A percentile compares a stretch with the other conserved stretches of the same genome.
These are phyloP conservation scores for Hirsutella minnesotensis DNA, from an alignment of 2,329 filamentous ascomycete genomes.

Conservation along the genomic window DNA sequence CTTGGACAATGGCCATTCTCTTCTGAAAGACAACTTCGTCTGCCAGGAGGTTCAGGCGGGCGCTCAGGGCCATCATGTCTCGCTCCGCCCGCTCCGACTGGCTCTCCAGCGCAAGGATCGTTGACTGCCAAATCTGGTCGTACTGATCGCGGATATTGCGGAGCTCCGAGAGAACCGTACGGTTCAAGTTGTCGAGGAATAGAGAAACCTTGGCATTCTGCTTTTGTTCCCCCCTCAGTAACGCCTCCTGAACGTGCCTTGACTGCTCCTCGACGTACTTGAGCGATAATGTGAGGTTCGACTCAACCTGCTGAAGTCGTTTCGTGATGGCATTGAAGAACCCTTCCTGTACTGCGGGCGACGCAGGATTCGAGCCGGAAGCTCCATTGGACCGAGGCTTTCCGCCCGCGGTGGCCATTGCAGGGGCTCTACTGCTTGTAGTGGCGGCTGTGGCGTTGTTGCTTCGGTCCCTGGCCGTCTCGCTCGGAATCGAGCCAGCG, in stretches of 20 bases:
- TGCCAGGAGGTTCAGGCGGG: slow-evolving; percentile 76
- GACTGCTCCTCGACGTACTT: slow-evolving; percentile 98
- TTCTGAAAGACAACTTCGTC: slow-evolving; percentile 84
- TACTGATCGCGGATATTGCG: slow-evolving; percentile 72
- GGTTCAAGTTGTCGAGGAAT: slow-evolving; percentile 78
- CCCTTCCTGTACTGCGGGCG: slow-evolving; percentile 85
- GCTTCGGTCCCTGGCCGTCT: slow-evolving; percentile 2
- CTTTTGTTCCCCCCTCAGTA: slow-evolving; percentile 74
- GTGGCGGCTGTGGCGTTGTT: slow-evolving; percentile 1
- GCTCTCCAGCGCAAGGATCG: slow-evolving; percentile 79
- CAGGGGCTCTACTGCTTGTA: neutral
- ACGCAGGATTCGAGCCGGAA: slow-evolving; percentile 18
- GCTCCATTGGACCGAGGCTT: slow-evolving; percentile 19
- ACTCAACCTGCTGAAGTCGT: slow-evolving; percentile 78
- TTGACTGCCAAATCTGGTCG: slow-evolving; percentile 93
- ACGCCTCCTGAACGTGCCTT: slow-evolving; percentile 74
- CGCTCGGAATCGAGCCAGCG: neutral
- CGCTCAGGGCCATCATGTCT: slow-evolving; percentile 72
- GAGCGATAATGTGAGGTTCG: slow-evolving; percentile 82
- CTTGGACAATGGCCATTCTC: slow-evolving; percentile 87
- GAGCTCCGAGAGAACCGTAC: slow-evolving; percentile 73
- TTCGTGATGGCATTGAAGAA: slow-evolving; percentile 98
- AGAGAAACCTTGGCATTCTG: slow-evolving; percentile 73
- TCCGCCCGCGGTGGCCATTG: slow-evolving; percentile 7
- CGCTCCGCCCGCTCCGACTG: slow-evolving; percentile 75